phyloP scores from a whole-genome alignment of 2,329 filamentous ascomycete genomes.

The Periconia macrospinosa region DNA sequence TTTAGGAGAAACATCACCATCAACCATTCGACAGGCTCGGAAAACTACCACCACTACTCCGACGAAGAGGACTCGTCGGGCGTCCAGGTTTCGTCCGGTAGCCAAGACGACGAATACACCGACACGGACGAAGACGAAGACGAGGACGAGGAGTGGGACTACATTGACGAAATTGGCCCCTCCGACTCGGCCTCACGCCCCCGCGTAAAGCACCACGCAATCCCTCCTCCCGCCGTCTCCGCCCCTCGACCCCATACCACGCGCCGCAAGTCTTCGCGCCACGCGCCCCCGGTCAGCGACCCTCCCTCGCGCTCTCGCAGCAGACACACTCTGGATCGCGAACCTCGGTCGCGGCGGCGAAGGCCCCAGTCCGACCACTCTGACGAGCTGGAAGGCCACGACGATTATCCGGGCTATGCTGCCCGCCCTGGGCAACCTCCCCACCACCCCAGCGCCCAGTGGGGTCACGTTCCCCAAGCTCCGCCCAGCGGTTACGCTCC shows the following conservation, averaged over 20 bases:
- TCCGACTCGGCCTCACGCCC: conserved; percentile 54
- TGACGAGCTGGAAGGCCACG: conserved; percentile 47
- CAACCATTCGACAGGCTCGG: conserved; percentile 42
- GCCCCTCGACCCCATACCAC: conserved; percentile 42
- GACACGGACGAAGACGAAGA: conserved; percentile 26
- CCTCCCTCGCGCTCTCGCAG: conserved; percentile 38
- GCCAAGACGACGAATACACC: conserved; percentile 36
- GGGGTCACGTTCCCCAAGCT: conserved; percentile 39
- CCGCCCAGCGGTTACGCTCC: conserved; percentile 41
- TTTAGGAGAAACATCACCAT: conserved; percentile 43
- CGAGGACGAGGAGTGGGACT: conserved; percentile 34
- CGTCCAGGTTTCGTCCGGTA: conserved; percentile 33
- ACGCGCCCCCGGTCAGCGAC: conserved; percentile 25
- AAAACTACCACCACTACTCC: conserved; percentile 22
- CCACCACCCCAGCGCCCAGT: conserved; percentile 40
- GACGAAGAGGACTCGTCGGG: conserved; percentile 39
- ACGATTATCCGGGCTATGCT: conserved; percentile 50
- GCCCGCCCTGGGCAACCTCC: conserved; percentile 30
- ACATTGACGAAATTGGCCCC: conserved; percentile 49
- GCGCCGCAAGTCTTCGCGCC: conserved; percentile 43
- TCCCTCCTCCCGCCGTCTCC: conserved; percentile 30
- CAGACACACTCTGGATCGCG: conserved; percentile 33
- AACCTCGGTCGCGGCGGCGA: conserved; percentile 31
- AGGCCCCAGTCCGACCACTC: conserved; percentile 41
- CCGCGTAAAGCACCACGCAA: conserved; percentile 38